These are phyloP conservation scores for Daldinia grandis DNA, from an alignment of 495 filamentous ascomycete genomes.

Conservation along the genomic window DNA sequence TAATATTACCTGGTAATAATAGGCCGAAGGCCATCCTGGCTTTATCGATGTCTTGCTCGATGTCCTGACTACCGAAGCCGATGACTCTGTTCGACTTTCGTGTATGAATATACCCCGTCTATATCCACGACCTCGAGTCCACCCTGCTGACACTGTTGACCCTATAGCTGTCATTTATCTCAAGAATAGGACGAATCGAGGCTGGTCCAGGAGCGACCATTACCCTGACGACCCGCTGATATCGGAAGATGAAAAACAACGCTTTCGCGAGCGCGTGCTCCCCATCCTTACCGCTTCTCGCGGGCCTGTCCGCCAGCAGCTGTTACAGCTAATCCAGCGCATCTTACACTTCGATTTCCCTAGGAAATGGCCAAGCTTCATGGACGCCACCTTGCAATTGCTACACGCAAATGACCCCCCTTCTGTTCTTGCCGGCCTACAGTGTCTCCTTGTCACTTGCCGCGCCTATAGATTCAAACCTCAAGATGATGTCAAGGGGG, in stretches of 20 bases:
- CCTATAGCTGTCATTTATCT: conserved; percentile 89
- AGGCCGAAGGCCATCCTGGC: conserved; percentile 91
- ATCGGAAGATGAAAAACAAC: conserved; percentile 86
- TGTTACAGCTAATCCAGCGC: conserved; percentile 92
- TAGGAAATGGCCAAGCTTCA: conserved; percentile 88
- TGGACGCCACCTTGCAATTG: conserved; percentile 88
- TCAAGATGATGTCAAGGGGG: conserved; percentile 75
- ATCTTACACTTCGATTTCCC: conserved; percentile 96
- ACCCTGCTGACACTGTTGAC: conserved; percentile 27
- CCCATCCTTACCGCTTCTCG: conserved; percentile 85
- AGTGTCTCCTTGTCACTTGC: conserved; percentile 93
- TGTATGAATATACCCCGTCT: conserved; percentile 64
- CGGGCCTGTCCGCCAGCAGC: conserved; percentile 83
- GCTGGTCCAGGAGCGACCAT: conserved; percentile 84
- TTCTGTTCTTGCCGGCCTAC: conserved; percentile 90
- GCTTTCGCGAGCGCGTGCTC: conserved; percentile 84
- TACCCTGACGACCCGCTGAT: conserved; percentile 70
- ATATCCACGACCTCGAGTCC: conserved; percentile 7
- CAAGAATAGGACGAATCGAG: conserved; percentile 93
- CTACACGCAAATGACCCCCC: conserved; percentile 81
- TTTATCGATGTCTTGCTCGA: conserved; percentile 92
- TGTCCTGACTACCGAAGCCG: conserved; percentile 87
- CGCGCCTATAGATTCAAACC: conserved; percentile 92
- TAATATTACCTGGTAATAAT: conserved; percentile 15
- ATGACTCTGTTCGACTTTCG: conserved; percentile 82